Percentiles rank a stretch among this genome's conserved stretches.
These are phyloP conservation scores for Sungouiozyma ichnusensis DNA, from an alignment of 805 yeast species.

Conservation along the genomic window DNA sequence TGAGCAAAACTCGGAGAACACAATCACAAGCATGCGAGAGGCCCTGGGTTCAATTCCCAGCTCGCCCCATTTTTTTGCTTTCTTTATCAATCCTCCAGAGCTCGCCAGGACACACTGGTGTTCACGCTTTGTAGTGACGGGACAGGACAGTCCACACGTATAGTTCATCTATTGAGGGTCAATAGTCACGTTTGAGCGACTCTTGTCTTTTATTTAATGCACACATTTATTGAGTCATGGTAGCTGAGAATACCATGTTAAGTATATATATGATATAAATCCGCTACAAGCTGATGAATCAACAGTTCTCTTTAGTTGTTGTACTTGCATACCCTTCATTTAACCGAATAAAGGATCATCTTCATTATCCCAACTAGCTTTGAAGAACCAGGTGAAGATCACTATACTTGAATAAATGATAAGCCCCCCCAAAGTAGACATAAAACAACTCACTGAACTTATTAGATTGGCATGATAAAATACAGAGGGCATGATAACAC, in stretches of 20 bases:
- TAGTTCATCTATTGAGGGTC: too few species aligned
- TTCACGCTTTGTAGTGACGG: too few species aligned
- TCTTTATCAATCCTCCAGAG: too few species aligned
- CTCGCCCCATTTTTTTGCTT: constrained; percentile 25
- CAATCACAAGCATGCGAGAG: constrained; percentile 35
- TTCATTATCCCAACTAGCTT: constrained; percentile 30
- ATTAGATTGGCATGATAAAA: constrained; percentile 68
- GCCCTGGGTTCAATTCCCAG: constrained; percentile 56
- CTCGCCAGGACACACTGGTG: too few species aligned
- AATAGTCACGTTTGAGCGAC: too few species aligned
- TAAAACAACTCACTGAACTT: constrained; percentile 54
- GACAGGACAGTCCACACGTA: too few species aligned
- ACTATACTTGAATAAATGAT: constrained; percentile 77
- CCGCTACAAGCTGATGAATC: too few species aligned
- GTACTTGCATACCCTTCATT: too few species aligned
- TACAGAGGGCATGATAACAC: constrained; percentile 63
- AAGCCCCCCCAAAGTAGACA: constrained; percentile 78
- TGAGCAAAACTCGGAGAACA: neutral
- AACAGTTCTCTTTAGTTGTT: too few species aligned
- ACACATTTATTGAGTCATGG: neutral
- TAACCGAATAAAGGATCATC: constrained; percentile 31
- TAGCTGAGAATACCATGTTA: neutral
- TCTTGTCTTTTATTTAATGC: too few species aligned
- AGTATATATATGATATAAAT: neutral
- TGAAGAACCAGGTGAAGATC: constrained; percentile 69